Conservation (phyloP, 164 flowering plant genomes). For the Piper betle region DNA sequence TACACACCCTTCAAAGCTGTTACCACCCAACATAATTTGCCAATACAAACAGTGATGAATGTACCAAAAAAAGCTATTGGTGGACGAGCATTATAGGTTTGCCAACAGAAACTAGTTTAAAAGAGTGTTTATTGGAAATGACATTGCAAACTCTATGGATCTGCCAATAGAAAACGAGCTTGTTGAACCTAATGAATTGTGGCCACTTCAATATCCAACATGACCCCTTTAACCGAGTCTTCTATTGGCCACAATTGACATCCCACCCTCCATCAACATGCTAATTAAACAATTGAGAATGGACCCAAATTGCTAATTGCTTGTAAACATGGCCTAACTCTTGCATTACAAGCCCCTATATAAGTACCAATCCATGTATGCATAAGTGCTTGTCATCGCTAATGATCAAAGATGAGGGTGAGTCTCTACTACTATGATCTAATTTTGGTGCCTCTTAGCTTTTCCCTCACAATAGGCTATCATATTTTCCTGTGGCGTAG, state of each 20-base stretch:
- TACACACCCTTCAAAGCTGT: too few relatives aligned
- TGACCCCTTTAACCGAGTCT: not conserved
- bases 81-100: too few relatives aligned
- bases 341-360: not conserved
- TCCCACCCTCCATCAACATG: not conserved
- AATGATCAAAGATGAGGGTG: constrained; percentile 2
- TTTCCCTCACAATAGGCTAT: constrained; percentile 49
- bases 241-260: not conserved
- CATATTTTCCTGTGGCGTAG: constrained; percentile 53
- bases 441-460: constrained; percentile 44
- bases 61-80: too few relatives aligned
- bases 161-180: too few relatives aligned
- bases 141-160: too few relatives aligned
- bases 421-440: constrained; percentile 24
- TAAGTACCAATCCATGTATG: not conserved
- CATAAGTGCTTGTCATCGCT: not conserved
- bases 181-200: not conserved
- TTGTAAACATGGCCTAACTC: not conserved
- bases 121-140: too few relatives aligned
- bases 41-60: too few relatives aligned
- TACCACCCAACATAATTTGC: too few relatives aligned
- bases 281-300: not conserved
- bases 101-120: too few relatives aligned
- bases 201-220: not conserved
- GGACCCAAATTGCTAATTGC: not conserved